Percentiles rank a stretch among this genome's conserved stretches.
These are phyloP conservation scores for Coniochaeta hoffmannii DNA, from an alignment of 2,329 filamentous ascomycete species.

Conservation along the genomic window DNA sequence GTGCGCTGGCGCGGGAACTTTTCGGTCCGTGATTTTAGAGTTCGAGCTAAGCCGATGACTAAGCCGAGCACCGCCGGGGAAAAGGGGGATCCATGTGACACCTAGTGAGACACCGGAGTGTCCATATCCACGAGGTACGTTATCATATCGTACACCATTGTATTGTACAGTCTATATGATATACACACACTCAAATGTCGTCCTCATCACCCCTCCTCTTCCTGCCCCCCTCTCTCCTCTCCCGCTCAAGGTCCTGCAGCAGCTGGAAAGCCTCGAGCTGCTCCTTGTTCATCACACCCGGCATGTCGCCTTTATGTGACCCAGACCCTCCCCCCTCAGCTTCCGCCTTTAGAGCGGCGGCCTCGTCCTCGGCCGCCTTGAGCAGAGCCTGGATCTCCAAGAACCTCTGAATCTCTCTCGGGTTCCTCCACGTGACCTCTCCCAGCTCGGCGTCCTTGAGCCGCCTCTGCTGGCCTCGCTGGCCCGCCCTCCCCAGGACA, in stretches of 20 bases:
- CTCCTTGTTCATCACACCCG: background rate
- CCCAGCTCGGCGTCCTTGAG: constrained; percentile 55
- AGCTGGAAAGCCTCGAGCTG: constrained; percentile 2
- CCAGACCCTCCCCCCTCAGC: background rate
- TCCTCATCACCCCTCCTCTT: background rate
- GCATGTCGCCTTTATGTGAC: background rate
- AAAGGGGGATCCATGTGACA: too few relatives aligned
- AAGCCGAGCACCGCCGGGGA: background rate
- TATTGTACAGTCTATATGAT: background rate
- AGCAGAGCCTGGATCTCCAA: constrained; percentile 19
- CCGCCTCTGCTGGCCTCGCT: constrained; percentile 65
- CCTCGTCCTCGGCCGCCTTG: constrained; percentile 1
- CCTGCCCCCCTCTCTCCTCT: background rate
- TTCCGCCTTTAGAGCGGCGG: too few relatives aligned
- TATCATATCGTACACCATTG: background rate
- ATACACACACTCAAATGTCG: background rate
- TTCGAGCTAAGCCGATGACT: background rate
- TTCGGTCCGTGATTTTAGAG: background rate
- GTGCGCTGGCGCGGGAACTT: background rate
- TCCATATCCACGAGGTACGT: too few relatives aligned
- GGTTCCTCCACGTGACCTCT: constrained; percentile 53
- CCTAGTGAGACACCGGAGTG: too few relatives aligned
- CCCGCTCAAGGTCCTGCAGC: background rate
- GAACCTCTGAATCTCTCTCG: constrained; percentile 30
- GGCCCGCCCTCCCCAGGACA: constrained; percentile 75